Base-by-base conservation (phyloP, 163 green algal species). In the Scenedesmus sp. region DNA sequence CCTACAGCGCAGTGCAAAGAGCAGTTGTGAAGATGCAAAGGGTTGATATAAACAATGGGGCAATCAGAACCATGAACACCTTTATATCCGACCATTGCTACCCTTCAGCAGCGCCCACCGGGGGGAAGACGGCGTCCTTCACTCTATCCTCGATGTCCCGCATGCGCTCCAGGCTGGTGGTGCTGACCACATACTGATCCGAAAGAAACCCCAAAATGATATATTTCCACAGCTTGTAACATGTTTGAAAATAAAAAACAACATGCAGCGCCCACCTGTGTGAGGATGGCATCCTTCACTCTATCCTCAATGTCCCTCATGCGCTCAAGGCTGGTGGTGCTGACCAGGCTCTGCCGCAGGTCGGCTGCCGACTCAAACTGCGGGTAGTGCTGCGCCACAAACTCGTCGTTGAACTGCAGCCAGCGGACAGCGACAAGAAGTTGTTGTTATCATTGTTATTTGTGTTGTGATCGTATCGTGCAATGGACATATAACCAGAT, bases 251-350 rank as follows among this genome's bases (percentile, higher is more conserved):
- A 20, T 74, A 18, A 26, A 26, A 26, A 26, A 26, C 1, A 74
- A 2, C 66, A 18, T 15, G 3, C 10, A 46, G 34, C 16, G 16
- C 5, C 2, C 83, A 90, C 87, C 87, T 91, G 87, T 34, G 87
- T 91, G 3, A 92, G 60, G 54, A 92, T 92, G 10, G 88, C 88
- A 79, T 92, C 88, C 74, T 92, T 79, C 66, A 82, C 23, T 16
- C 46, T 34, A 1, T 60, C 79, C 12, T 87, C 60, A 1, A 88
- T 4, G 20, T 87, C 88, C 52, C 88, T 92, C 88, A 92, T 88
- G 74, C 88, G 82, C 13, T 62, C 88, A 16, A 92, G 88, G 52
- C 62, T 88, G 13, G 88, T 92, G 79, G 34, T 74, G 79, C 52
- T 84, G 62, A 92, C 56, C 26, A 92, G 81, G 64, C 67, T 88